These are phyloP conservation scores for Hymenoscyphus salicellus DNA, from an alignment of 2,329 filamentous ascomycete species.

Conservation along the genomic window DNA sequence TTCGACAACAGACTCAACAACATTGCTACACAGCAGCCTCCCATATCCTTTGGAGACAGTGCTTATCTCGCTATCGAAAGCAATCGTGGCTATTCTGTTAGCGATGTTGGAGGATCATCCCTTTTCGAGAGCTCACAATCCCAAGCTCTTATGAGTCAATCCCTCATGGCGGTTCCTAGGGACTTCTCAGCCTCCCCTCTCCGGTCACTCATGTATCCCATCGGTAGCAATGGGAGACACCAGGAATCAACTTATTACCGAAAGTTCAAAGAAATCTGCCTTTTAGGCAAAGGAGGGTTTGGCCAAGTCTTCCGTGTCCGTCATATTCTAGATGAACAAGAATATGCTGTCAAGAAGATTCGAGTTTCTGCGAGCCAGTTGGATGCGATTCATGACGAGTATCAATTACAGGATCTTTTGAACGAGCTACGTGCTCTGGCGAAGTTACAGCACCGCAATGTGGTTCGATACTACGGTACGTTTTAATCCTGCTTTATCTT, in stretches of 20 bases:
- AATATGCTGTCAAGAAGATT: conserved; percentile 67
- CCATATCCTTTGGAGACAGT: conserved; percentile 4
- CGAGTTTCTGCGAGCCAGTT: conserved; percentile 44
- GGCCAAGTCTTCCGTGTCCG: conserved; percentile 61
- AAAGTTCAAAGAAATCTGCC: conserved; percentile 50
- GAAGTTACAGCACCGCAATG: conserved; percentile 60
- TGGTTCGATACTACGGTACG: conserved; percentile 59
- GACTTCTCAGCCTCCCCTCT: conserved; percentile 9
- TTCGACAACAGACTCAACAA: conserved; percentile 31
- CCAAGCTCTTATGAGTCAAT: conserved; percentile 5
- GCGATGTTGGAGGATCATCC: conserved; percentile 7
- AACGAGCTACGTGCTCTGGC: conserved; percentile 53
- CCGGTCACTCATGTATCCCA: conserved; percentile 5
- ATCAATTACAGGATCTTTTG: conserved; percentile 40
- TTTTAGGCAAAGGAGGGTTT: conserved; percentile 64
- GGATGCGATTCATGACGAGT: conserved; percentile 41
- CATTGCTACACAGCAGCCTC: conserved; percentile 20
- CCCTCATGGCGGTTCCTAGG: neutral
- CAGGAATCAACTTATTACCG: conserved; percentile 31
- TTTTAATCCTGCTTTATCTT: no score
- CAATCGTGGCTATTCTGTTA: conserved; percentile 5
- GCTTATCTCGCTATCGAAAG: conserved; percentile 12
- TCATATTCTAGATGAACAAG: conserved; percentile 58
- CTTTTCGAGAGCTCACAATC: conserved; percentile 15
- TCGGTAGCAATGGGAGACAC: neutral